phyloP scores from a whole-genome alignment of 1,284 basidiomycete genomes.

The Melanopsichium pennsylvanicum region DNA sequence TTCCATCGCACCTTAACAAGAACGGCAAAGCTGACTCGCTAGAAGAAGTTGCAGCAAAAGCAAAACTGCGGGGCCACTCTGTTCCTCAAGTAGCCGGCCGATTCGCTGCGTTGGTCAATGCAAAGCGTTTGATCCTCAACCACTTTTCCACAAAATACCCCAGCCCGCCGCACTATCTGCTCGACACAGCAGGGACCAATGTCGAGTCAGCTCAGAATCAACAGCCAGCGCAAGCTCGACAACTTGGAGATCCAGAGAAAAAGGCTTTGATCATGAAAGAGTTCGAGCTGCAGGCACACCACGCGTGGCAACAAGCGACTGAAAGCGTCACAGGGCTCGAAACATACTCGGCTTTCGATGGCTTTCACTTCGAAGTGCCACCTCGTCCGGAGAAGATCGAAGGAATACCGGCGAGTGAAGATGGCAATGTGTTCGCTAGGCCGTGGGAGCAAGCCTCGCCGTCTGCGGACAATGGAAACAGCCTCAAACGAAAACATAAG shows the following conservation, averaged over 20 bases:
- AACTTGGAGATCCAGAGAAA: constrained; percentile 38
- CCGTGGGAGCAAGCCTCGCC: constrained; percentile 15
- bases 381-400: constrained; percentile 3
- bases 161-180: constrained; percentile 41
- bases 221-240: constrained; percentile 3
- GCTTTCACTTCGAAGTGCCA: constrained; percentile 37
- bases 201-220: neutral
- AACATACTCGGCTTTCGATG: constrained; percentile 35
- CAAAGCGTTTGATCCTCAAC: constrained; percentile 54
- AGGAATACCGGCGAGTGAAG: neutral
- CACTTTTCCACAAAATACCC: constrained; percentile 60
- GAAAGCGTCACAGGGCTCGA: constrained; percentile 4
- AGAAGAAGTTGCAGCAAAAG: constrained; percentile 43
- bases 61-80: constrained; percentile 54
- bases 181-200: constrained; percentile 20
- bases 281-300: constrained; percentile 53
- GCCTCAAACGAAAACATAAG: constrained; percentile 22
- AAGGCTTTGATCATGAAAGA: constrained; percentile 45
- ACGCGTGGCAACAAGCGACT: constrained; percentile 37
- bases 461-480: constrained; percentile 5
- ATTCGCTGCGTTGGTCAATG: constrained; percentile 55
- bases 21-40: constrained; percentile 39
- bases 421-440: constrained; percentile 7
- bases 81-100: constrained; percentile 58
- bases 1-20: constrained; percentile 39